Base-by-base conservation (phyloP, 1,284 basidiomycete genomes). In the Trichosporon sp. region DNA sequence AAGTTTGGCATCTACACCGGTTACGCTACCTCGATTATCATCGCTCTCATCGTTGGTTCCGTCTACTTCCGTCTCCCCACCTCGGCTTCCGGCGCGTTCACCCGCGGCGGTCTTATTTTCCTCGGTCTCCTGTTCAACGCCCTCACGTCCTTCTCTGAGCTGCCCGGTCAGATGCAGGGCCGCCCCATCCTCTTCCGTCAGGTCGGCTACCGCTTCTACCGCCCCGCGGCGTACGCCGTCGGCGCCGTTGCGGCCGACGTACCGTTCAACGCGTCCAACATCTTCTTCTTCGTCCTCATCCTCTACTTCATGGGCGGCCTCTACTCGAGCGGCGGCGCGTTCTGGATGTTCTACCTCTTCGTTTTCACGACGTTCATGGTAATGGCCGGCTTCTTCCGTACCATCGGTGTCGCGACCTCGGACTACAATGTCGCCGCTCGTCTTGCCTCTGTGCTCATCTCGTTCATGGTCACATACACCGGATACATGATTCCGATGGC, bases 71-170 rank as follows among this genome's bases (percentile, higher is more conserved):
- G 91, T 67, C 86, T 91, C 34, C 91, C 92, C 2, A 75, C 86
- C 18, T 90, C 90, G 0, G 88, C 92, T 8, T 87, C 87, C 42
- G 93, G 93, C 44, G 91, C 90, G 0, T 96, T 96, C 83, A 93
- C 92, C 23, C 88, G 93, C 72, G 93, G 92, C 32, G 89, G 92
- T 82, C 88, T 92, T 56, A 88, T 95, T 67, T 95, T 95, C 81
- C 80, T 86, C 65, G 89, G 89, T 64, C 83, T 94, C 70, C 82
- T 95, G 32, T 90, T 90, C 31, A 90, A 89, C 67, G 78, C 80
- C 58, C 75, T 81, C 21, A 81, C 80, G 4, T 80, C 80, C 25
- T 81, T 81, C 80, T 88, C 88, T 68, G 91, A 92, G 83, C 72
- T 83, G 85, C 89, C 77, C 18, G 80, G 75, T 69, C 75, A 72